phyloP scores from a whole-genome alignment of 2,329 filamentous ascomycete species.

The Aspergillus latus region DNA sequence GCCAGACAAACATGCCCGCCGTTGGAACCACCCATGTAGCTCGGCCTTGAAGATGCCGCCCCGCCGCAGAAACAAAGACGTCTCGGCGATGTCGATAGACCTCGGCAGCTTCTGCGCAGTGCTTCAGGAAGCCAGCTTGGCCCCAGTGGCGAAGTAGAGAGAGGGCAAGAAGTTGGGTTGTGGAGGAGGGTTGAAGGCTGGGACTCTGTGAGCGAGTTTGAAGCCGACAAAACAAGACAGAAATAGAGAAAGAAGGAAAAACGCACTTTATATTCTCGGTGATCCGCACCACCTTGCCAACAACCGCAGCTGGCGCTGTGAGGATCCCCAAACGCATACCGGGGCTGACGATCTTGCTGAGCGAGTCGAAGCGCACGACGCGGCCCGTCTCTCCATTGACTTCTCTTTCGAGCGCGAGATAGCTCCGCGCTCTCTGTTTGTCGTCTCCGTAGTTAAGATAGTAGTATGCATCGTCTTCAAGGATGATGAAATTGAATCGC shows the following conservation, averaged over 20 bases:
- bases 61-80: constrained; percentile 5
- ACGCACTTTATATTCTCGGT: neutral
- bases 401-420: neutral
- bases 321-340: constrained; percentile 9
- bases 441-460: neutral
- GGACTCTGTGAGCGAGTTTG: too few species aligned
- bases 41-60: neutral
- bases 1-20: constrained; percentile 12
- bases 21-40: constrained; percentile 8
- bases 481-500: neutral
- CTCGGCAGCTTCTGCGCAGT: neutral
- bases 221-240: too few species aligned
- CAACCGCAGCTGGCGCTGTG: neutral
- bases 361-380: constrained; percentile 8
- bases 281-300: neutral
- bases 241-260: neutral
- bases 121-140: neutral
- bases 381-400: constrained; percentile 9
- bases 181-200: neutral
- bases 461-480: neutral
- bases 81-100: constrained; percentile 5
- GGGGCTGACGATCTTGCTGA: constrained; percentile 9
- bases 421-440: neutral
- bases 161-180: neutral
- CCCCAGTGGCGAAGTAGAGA: neutral